Base-by-base conservation (phyloP, 805 yeast genomes). In the Suhomyces sp. region DNA sequence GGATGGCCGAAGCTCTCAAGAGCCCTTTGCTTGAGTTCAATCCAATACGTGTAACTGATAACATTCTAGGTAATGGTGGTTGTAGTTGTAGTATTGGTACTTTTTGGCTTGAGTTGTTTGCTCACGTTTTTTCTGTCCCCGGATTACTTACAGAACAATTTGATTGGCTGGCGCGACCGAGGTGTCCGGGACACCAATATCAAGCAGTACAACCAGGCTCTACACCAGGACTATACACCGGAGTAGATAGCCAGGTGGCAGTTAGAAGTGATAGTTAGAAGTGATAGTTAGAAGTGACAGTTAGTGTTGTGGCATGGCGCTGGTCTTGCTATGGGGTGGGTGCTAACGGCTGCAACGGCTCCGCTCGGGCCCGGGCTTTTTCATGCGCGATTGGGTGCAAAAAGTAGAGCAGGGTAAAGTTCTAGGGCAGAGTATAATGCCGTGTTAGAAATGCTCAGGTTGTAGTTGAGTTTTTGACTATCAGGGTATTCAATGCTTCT, bases 41-140 rank as follows among this genome's bases (percentile, higher is more conserved):
- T 22, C 74, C 73, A 47, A 67, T 60, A 62, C 73, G 73, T 24
- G 70, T 55, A 35, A 58, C 55, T 13, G 68, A 59, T 47, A 65
- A 62, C 68, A 67, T 66, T 58, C 53, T 62, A 24, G 35, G 15
- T 13, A 9, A 8, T 17, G 15, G 17, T 29, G 50, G 19, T 13
- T 47, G 42, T 23, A 13, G 19, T 22, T 24, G 36, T 27, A 5
- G 36, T 27, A 8, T 29, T 12, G 36, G n/a, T 7, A 48, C 42
- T 38, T 38, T 36, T 38, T 33, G 17, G 36, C 17, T 33, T 17
- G 42, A 9, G n/a, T 38, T 44, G 46, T 40, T 49, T 38, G 42
- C 42, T 38, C 42, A 38, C 42, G 46, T 42, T 49, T 54, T 52
- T 29, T 42, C 47, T 46, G 48, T 52, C 48, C 60, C 60, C 55